Percentiles rank a stretch among this genome's conserved stretches.
Conservation (phyloP, 352 stramenopile species). For the Phytopythium sindhum region DNA sequence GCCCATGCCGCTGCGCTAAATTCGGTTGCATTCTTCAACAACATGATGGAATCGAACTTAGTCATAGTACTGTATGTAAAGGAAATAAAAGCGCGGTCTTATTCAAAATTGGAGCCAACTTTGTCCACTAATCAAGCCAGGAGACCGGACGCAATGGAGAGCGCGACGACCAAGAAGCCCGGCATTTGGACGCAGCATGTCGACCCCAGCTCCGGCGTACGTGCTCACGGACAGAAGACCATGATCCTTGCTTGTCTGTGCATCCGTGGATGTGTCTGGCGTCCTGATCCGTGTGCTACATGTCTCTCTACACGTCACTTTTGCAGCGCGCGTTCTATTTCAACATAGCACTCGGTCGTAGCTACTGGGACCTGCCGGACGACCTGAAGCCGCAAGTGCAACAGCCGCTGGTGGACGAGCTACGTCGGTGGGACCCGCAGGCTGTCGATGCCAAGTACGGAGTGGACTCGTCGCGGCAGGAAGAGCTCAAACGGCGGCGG, state of each 20-base stretch:
- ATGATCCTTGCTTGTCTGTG: not conserved
- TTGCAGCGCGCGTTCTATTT: constrained; percentile 71
- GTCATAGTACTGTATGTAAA: not conserved
- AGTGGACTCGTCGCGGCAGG: constrained; percentile 14
- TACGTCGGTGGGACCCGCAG: constrained; percentile 48
- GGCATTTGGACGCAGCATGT: constrained; percentile 78
- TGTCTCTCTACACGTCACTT: not conserved
- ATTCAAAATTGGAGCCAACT: not conserved
- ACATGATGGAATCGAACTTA: not conserved
- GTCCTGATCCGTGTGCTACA: not conserved
- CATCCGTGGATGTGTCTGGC: not conserved
- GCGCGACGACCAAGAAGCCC: constrained; percentile 30
- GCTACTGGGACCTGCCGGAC: constrained; percentile 67
- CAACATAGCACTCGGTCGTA: constrained; percentile 71
- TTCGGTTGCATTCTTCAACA: constrained; percentile 5
- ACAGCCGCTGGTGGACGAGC: constrained; percentile 35
- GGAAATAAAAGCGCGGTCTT: not conserved
- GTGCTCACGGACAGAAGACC: not conserved
- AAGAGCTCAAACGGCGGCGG: constrained; percentile 33
- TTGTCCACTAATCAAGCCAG: too few relatives aligned
- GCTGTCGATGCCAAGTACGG: constrained; percentile 33
- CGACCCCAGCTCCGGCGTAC: constrained; percentile 51
- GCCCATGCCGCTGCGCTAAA: constrained; percentile 19
- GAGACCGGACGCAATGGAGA: constrained; percentile 20
- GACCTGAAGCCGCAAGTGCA: constrained; percentile 51